Evolutionary conservation across 495 filamentous ascomycete genomes (phyloP).

Genomic region (Trichoderma erinaceum): DNA sequence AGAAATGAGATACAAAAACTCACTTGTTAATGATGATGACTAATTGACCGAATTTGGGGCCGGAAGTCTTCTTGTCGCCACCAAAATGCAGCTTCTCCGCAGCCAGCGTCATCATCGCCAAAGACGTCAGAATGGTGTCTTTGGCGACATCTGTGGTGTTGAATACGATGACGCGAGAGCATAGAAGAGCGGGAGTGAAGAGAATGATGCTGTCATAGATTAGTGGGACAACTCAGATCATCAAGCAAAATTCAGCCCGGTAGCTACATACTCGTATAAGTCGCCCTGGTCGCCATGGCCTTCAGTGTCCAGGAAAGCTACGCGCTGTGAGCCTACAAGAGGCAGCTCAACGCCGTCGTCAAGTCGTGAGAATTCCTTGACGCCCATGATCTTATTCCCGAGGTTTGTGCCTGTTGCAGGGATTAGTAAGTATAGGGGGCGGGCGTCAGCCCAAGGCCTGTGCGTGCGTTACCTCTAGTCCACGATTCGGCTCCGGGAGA

Average conservation of each 20-base stretch:
- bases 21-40: slow-evolving; percentile 10
- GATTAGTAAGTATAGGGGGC: background rate
- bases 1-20: background rate
- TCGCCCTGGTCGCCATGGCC: slow-evolving; percentile 10
- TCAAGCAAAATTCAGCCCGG: background rate
- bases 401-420: background rate
- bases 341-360: slow-evolving; percentile 2
- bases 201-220: background rate
- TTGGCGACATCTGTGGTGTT: slow-evolving; percentile 12
- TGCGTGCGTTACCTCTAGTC: slow-evolving; percentile 5
- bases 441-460: background rate
- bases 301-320: slow-evolving; percentile 5
- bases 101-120: slow-evolving; percentile 10
- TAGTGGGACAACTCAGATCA: background rate
- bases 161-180: slow-evolving; percentile 9
- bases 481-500: background rate
- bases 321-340: background rate
- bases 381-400: slow-evolving; percentile 6
- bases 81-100: slow-evolving; percentile 5
- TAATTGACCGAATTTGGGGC: slow-evolving; percentile 1
- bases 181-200: slow-evolving; percentile 2
- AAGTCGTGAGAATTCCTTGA: slow-evolving; percentile 1
- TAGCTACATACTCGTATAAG: background rate
- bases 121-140: slow-evolving; percentile 4
- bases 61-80: background rate